Percentiles rank a stretch among this genome's conserved stretches.
phyloP scores from a whole-genome alignment of 2,329 filamentous ascomycete genomes.

The Emergomyces africanus region DNA sequence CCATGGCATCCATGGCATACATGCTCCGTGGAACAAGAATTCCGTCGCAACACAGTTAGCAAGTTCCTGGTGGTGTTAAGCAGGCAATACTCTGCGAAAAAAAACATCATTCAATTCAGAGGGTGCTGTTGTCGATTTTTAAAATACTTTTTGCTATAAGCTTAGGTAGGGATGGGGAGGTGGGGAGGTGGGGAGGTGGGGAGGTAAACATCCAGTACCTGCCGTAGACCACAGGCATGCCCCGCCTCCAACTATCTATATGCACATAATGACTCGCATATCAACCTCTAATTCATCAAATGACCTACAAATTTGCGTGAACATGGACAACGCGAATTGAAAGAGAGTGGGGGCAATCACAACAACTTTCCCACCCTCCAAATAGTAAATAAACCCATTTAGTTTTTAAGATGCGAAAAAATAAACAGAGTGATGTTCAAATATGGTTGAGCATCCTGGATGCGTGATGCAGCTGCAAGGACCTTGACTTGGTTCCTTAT shows the following conservation, averaged over 20 bases:
- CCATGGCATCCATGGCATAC: too few species aligned
- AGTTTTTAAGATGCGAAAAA: neutral
- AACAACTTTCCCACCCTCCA: neutral
- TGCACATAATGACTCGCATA: neutral
- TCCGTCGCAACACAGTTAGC: too few species aligned
- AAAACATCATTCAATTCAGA: neutral
- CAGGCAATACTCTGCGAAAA: neutral
- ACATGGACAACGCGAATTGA: neutral
- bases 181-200: neutral
- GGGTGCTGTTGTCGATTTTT: neutral
- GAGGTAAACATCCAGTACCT: neutral
- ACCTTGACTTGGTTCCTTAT: too few species aligned
- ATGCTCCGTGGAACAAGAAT: too few species aligned
- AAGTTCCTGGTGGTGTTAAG: neutral
- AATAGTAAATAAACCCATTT: neutral
- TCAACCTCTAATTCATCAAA: neutral
- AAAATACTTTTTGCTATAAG: too few species aligned
- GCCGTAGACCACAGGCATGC: neutral
- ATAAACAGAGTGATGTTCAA: neutral
- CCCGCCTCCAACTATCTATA: neutral
- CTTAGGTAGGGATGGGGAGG: too few species aligned
- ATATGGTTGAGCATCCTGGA: neutral
- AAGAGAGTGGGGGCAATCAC: neutral
- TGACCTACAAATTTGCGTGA: neutral
- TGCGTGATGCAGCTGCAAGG: neutral